A percentile compares a stretch with the other conserved stretches of the same genome.
phyloP scores from a whole-genome alignment of 108 stramenopile genomes.

The Cyclotella atomus region DNA sequence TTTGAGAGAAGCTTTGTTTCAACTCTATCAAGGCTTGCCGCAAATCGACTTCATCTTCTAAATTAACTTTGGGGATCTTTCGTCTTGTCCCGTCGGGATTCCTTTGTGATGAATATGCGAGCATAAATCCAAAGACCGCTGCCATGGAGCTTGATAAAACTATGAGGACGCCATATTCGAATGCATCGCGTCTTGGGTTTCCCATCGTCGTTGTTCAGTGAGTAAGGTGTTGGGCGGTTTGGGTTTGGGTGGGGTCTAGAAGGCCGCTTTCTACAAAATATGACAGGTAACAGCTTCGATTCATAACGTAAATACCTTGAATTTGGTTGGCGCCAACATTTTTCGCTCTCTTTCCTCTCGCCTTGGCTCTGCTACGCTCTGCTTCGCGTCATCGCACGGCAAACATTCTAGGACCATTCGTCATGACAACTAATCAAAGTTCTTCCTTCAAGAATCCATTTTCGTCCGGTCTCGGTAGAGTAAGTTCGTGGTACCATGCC shows the following conservation, averaged over 20 bases:
- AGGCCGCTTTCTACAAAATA: not conserved
- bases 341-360: too few relatives aligned
- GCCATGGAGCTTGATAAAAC: slow-evolving; percentile 44
- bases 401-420: too few relatives aligned
- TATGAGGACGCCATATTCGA: slow-evolving; percentile 50
- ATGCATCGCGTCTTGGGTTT: slow-evolving; percentile 47
- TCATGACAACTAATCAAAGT: not conserved
- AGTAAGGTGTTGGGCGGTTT: not conserved
- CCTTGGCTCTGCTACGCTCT: too few relatives aligned
- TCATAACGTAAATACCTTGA: not conserved
- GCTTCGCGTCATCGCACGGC: too few relatives aligned
- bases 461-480: slow-evolving; percentile 12
- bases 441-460: slow-evolving; percentile 21
- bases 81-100: slow-evolving; percentile 38
- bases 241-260: not conserved
- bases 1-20: slow-evolving; percentile 1
- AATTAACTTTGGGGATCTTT: slow-evolving; percentile 38
- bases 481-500: not conserved
- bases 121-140: slow-evolving; percentile 23
- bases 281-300: not conserved
- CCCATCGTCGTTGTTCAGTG: slow-evolving; percentile 21
- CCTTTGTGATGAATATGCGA: slow-evolving; percentile 34
- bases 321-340: not conserved
- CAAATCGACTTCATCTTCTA: slow-evolving; percentile 44
- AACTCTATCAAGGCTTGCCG: slow-evolving; percentile 37